These are phyloP conservation scores for Cladophialophora carrionii DNA, from an alignment of 2,329 filamentous ascomycete species.

Conservation along the genomic window DNA sequence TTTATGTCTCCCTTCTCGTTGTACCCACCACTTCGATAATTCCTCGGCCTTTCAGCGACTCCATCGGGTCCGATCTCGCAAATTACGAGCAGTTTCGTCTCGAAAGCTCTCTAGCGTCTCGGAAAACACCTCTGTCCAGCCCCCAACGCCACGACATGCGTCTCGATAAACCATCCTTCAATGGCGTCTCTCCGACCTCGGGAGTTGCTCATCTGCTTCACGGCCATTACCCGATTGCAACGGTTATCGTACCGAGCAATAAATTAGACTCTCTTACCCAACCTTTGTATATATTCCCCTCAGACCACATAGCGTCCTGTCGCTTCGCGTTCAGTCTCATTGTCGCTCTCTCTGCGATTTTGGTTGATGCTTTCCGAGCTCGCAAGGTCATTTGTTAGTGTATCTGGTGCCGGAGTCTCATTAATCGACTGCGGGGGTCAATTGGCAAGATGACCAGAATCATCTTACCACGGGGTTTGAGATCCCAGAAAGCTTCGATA, in stretches of 20 bases:
- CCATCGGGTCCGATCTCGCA: slow-evolving; percentile 27
- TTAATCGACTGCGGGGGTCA: neutral
- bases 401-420: neutral
- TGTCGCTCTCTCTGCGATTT: neutral
- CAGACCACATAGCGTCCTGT: neutral
- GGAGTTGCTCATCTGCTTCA: slow-evolving; percentile 10
- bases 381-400: neutral
- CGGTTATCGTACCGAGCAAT: slow-evolving; percentile 18
- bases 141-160: slow-evolving; percentile 1
- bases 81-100: slow-evolving; percentile 10
- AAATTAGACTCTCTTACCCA: neutral
- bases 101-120: slow-evolving; percentile 32
- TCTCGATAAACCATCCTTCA: slow-evolving; percentile 24
- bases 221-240: slow-evolving; percentile 6
- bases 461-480: slow-evolving; percentile 26
- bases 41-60: neutral
- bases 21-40: neutral
- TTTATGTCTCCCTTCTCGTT: neutral
- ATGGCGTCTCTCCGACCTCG: slow-evolving; percentile 28
- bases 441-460: slow-evolving; percentile 26
- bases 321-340: neutral
- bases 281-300: slow-evolving; percentile 23
- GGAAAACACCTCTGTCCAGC: slow-evolving; percentile 16
- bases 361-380: neutral
- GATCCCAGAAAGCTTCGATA: slow-evolving; percentile 25